These are phyloP conservation scores for Phytophthora cactorum DNA, from an alignment of 352 stramenopile genomes.

Conservation along the genomic window DNA sequence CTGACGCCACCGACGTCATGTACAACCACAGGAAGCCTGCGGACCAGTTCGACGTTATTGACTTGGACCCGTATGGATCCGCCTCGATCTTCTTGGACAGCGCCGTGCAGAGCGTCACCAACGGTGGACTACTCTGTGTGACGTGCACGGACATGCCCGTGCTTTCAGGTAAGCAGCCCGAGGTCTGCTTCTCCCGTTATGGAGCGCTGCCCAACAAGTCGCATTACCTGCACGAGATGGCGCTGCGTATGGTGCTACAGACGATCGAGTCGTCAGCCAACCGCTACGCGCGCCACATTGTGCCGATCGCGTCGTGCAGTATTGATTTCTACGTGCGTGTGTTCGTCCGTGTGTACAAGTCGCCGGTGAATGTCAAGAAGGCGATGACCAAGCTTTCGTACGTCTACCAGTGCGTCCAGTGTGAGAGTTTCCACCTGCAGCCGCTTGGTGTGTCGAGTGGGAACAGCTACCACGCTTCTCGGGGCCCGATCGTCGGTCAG, in stretches of 20 bases:
- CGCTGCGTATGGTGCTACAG: conserved; percentile 94
- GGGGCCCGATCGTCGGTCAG: conserved; percentile 70
- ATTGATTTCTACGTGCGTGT: conserved; percentile 99
- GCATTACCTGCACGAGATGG: conserved; percentile 90
- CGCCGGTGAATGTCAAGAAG: conserved; percentile 95
- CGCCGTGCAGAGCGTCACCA: conserved; percentile 93
- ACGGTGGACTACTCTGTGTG: conserved; percentile 98
- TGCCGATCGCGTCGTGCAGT: conserved; percentile 97
- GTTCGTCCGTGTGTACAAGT: conserved; percentile 99
- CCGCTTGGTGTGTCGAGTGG: conserved; percentile 89
- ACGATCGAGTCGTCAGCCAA: conserved; percentile 95
- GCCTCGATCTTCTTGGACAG: conserved; percentile 98
- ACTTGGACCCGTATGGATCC: conserved; percentile 99
- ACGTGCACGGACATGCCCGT: conserved; percentile 99
- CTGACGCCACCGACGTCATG: conserved; percentile 89
- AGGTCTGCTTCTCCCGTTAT: conserved; percentile 91
- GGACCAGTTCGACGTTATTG: conserved; percentile 99
- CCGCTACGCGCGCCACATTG: conserved; percentile 96
- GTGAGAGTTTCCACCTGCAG: conserved; percentile 98
- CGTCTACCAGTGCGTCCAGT: conserved; percentile 94
- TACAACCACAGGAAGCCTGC: conserved; percentile 85
- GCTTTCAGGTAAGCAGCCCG: conserved; percentile 87
- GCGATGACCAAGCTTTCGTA: conserved; percentile 92
- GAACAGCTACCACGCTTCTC: conserved; percentile 87
- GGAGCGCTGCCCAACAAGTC: conserved; percentile 87